A percentile compares a stretch with the other conserved stretches of the same genome.
These are phyloP conservation scores for Mucuna pruriens DNA, from an alignment of 306 rosid species.

Conservation along the genomic window DNA sequence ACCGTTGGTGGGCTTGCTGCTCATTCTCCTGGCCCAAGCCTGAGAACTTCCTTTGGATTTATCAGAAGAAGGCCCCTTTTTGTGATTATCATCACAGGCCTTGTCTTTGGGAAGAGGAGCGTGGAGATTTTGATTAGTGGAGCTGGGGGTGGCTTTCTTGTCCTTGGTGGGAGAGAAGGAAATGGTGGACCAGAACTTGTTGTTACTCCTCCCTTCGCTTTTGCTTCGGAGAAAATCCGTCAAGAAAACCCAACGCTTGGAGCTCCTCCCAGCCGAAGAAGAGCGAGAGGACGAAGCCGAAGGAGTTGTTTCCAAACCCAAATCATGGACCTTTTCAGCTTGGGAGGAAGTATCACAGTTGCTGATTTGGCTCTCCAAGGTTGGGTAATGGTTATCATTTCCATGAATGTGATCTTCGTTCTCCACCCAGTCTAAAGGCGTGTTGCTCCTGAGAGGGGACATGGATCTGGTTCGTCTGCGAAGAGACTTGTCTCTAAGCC, in stretches of 20 bases:
- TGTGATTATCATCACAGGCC: background rate
- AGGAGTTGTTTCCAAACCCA: conserved; percentile 55
- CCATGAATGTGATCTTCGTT: conserved; percentile 17
- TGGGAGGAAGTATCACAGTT: conserved; percentile 4
- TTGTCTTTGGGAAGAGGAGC: conserved; percentile 36
- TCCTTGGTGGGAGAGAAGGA: conserved; percentile 76
- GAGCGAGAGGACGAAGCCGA: conserved; percentile 86
- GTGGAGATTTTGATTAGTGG: background rate
- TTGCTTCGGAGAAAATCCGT: conserved; percentile 95
- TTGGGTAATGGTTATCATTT: background rate
- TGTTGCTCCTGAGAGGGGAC: conserved; percentile 75
- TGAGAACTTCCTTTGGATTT: conserved; percentile 41
- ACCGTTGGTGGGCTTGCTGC: conserved; percentile 71
- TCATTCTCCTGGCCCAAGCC: conserved; percentile 53
- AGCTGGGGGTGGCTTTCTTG: conserved; percentile 45
- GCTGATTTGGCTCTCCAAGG: background rate
- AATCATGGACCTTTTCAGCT: conserved; percentile 48
- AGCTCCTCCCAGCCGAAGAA: conserved; percentile 92
- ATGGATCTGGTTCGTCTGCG: conserved; percentile 90
- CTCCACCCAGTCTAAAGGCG: conserved; percentile 60
- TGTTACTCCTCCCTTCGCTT: conserved; percentile 92
- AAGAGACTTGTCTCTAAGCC: conserved; percentile 63
- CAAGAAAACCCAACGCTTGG: conserved; percentile 85
- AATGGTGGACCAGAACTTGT: conserved; percentile 88
- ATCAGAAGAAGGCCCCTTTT: conserved; percentile 35